These are phyloP conservation scores for Boletus sp. DNA, from an alignment of 768 basidiomycete species.

Conservation along the genomic window DNA sequence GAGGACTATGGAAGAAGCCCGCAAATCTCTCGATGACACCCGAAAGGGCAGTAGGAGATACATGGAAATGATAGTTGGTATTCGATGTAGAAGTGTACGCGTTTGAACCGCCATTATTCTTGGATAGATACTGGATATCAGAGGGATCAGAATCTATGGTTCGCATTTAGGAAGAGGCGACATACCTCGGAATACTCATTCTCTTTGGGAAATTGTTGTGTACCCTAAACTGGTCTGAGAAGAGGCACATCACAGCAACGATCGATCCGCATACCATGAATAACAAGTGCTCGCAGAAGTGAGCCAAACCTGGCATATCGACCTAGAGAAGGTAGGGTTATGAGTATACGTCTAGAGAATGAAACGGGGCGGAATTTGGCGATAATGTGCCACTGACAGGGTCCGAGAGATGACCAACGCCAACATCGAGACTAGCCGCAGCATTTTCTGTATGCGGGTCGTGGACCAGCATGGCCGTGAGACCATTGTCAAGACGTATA, in stretches of 20 bases:
- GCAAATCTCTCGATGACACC: constrained; percentile 78
- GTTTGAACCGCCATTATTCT: constrained; percentile 86
- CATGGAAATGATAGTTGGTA: constrained; percentile 85
- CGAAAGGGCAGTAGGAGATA: constrained; percentile 58
- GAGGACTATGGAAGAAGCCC: constrained; percentile 89
- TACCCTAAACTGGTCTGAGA: constrained; percentile 50
- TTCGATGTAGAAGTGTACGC: constrained; percentile 91
- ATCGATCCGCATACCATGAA: constrained; percentile 72
- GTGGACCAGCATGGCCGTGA: constrained; percentile 82
- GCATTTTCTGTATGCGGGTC: constrained; percentile 91
- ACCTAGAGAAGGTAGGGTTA: constrained; percentile 40
- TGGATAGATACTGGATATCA: constrained; percentile 58
- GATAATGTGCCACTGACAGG: constrained; percentile 57
- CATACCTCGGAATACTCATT: constrained; percentile 90
- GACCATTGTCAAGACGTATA: constrained; percentile 82
- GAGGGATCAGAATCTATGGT: background rate
- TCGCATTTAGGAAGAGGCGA: background rate
- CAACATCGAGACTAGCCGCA: constrained; percentile 91
- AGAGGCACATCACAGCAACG: background rate
- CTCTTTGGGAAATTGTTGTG: constrained; percentile 81
- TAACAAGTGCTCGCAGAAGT: constrained; percentile 93
- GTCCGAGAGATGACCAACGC: constrained; percentile 91
- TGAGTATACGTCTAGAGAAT: background rate
- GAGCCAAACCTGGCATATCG: constrained; percentile 90
- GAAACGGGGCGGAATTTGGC: background rate